These are phyloP conservation scores for Astrothelium subdiscretum DNA, from an alignment of 495 filamentous ascomycete species.

Conservation along the genomic window DNA sequence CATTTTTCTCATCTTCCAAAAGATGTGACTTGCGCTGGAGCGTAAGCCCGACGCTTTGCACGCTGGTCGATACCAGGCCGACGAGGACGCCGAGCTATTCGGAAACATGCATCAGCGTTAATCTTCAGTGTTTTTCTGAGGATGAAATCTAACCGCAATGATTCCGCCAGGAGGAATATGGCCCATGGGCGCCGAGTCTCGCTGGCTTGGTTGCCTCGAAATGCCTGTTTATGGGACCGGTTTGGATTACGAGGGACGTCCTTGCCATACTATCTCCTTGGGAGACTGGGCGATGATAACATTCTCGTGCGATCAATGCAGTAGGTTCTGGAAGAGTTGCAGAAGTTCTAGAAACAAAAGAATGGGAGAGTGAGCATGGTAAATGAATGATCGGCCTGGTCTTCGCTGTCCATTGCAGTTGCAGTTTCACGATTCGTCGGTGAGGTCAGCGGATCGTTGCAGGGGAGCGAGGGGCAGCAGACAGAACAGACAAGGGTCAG, in stretches of 20 bases:
- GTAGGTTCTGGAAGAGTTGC: background rate
- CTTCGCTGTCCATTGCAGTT: background rate
- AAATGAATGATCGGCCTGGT: background rate
- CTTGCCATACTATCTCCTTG: background rate
- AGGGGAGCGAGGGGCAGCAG: background rate
- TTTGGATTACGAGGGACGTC: background rate
- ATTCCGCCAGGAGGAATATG: constrained; percentile 3
- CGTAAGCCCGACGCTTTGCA: constrained; percentile 93
- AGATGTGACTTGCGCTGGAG: constrained; percentile 97
- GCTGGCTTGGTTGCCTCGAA: background rate
- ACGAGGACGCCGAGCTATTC: constrained; percentile 66
- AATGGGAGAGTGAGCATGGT: background rate
- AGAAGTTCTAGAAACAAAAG: background rate
- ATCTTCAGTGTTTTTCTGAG: background rate
- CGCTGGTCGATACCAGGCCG: constrained; percentile 80
- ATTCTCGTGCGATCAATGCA: background rate
- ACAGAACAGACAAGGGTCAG: background rate
- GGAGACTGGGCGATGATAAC: background rate
- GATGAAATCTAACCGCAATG: constrained; percentile 1
- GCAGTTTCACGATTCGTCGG: constrained; percentile 2
- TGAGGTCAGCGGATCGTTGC: background rate
- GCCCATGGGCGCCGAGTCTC: background rate
- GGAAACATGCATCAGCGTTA: background rate
- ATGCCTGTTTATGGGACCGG: background rate
- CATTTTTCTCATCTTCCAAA: constrained; percentile 85